Base-by-base conservation (phyloP, 257 asterid genomes). In the Galeopsis tetrahit region DNA sequence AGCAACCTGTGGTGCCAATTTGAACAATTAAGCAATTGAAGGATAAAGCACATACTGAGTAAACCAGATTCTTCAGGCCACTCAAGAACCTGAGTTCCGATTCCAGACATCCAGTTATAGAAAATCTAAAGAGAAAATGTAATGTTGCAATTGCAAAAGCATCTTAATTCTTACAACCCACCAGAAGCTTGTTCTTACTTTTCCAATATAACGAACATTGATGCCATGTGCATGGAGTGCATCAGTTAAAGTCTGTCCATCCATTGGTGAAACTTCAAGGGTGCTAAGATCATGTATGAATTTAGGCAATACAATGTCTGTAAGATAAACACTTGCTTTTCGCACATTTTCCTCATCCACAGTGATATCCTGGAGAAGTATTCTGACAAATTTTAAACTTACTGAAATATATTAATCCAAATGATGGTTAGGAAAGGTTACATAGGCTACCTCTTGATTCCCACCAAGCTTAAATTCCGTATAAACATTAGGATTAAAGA, bases 211-310 rank as follows among this genome's bases (percentile, higher is more conserved):
- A 36, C 98, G 98, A 77, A 90, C 80, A 61, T 92, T 92, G 69
- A 92, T 84, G 76, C 98, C 98, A 78, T 88, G 92, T 49, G 96
- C 92, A 83, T 88, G 98, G 72, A 92, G 92, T 51, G 96, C 94
- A 70, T 92, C 98, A 64, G 97, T 92, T 70, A 92, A 81, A 57
- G 98, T 90, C 53, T 88, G 97, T 31, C 98, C 98, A 82, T 92
- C 97, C 97, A 90, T 90, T 48, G 98, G 98, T 63, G 98, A 92
- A 85, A 92, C 95, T 78, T 92, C 98, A 66, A 92, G 98, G 61
- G 90, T 80, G 76, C 88, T 73, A 66, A 92, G 90, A 83, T 92
- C 97, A 77, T 84, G 81, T 63, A 88, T 72, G 82, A 92, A 90
- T 79, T 90, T 92, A 15, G 95, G 94, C 59, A 92, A 85, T 66